Evolutionary conservation across 2,329 filamentous ascomycete genomes (phyloP), one percentile per base, ranked within the genome.

Genomic region (Botryosphaeria dothidea): DNA sequence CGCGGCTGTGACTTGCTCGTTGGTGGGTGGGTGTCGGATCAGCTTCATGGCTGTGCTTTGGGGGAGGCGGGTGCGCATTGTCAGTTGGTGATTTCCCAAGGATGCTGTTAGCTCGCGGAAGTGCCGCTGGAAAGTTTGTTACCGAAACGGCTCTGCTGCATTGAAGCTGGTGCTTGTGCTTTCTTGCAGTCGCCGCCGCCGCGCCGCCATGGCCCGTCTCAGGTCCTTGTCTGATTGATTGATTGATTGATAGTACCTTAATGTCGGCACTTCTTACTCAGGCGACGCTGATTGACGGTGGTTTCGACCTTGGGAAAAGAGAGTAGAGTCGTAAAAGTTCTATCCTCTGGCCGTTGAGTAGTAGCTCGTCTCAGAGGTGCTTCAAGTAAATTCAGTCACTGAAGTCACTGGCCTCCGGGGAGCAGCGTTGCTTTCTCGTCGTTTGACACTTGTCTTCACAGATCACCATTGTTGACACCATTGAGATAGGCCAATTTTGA

Each of bases 31-130:
- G 56, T 46, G 27, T 46, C 56, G 56, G 56, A 34, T 34, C 56
- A 60, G 19, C 41, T 21, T 46, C 56, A 60, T 46, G 27, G 56
- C 56, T 60, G 56, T 46, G 56, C 38, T 60, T 21, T 38, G 27
- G 36, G 52, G 31, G 52, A 27, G 36, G 54, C 23, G 36, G 54
- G 36, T 57, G 38, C n/a, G 36, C 38, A 7, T 8, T 34, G 15
- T 3, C 31, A 34, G 29, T 45, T 6, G n/a, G n/a, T 27, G 1
- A 46, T 23, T n/a, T 2, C 13, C 6, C 27, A 27, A 31, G 27
- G 38, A 27, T 60, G n/a, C 25, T 34, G 23, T 46, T n/a, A 52
- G 49, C 38, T 34, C 49, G 49, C 49, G 27, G 29, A 52, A 34
- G 49, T 34, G 49, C 49, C 25, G 25, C 43, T 34, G 48, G 19